Evolutionary conservation across 768 basidiomycete genomes (phyloP).

Genomic region (Sporobolomyces phaffii): DNA sequence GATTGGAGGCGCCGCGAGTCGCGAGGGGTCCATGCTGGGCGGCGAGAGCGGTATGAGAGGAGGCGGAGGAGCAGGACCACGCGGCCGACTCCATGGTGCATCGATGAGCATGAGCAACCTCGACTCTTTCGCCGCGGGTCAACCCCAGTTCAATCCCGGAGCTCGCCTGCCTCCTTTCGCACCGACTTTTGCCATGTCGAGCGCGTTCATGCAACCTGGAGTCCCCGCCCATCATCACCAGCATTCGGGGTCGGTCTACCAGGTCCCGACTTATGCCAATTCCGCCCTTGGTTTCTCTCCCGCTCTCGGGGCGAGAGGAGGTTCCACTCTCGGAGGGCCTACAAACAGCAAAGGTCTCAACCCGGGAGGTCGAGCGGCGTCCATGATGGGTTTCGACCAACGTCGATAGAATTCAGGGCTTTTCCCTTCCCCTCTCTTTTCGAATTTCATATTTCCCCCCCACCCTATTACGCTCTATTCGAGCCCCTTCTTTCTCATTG

Average conservation of each 20-base stretch:
- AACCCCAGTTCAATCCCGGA: conserved; percentile 5
- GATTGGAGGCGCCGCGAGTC: conserved; percentile 1
- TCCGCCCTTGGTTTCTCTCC: conserved; percentile 23
- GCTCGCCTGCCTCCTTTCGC: conserved; percentile 33
- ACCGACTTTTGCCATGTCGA: conserved; percentile 26
- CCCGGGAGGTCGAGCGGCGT: conserved; percentile 1
- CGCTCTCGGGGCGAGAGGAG: background rate
- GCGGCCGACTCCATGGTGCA: background rate
- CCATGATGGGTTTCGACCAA: conserved; percentile 18
- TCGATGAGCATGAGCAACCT: conserved; percentile 24
- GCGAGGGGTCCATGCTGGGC: conserved; percentile 18
- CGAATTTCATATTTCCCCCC: background rate
- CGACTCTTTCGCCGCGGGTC: conserved; percentile 1
- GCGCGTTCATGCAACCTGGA: conserved; percentile 28
- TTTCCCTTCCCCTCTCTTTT: background rate
- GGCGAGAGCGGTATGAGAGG: background rate
- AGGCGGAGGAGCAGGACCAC: background rate
- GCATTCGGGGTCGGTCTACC: conserved; percentile 9
- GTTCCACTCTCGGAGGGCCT: background rate
- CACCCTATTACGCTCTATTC: too few relatives aligned
- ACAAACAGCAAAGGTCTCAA: background rate
- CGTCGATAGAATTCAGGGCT: background rate
- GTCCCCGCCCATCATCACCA: background rate
- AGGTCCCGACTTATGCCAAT: conserved; percentile 20
- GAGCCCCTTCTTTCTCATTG: too few relatives aligned